Base-by-base conservation (phyloP, 306 rosid genomes). In the Vigna trinervia region DNA sequence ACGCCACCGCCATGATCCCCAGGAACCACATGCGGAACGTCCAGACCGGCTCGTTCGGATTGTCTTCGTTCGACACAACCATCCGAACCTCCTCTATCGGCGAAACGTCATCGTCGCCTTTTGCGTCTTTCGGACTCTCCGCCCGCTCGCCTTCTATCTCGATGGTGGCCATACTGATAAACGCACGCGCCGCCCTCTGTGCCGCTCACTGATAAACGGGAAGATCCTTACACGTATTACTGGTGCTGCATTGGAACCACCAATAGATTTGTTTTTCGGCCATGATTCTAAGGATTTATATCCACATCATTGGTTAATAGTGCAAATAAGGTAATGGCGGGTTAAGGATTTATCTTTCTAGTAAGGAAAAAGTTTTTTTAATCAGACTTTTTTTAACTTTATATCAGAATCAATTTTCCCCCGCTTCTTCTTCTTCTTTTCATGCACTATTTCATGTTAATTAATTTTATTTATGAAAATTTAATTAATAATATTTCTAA, bases 11-110 rank as follows among this genome's bases (percentile, higher is more conserved):
- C 15, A 73, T 0, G 0, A 90, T 20, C 0, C 97, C 96, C 30
- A 93, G 8, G 5, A 82, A 76, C 97, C 97, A 93, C 97, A 87
- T 93, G 1, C 96, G 84, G 57, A 90, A 93, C 2, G 94, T 90
- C 96, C 96, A 90, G 0, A 93, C 85, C 1, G 94, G 96, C 1
- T 78, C 84, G 12, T 75, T 61, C 15, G 79, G 84, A 60, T 93
- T 90, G 41, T 90, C 97, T 0, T 75, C 74, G 78, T 69, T 86
- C 5, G 89, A 20, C 1, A 92, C 97, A 1, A 88, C 86, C 4
- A 85, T 19, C 34, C 90, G 82, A 58, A 92, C 97, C 64, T 88
- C 30, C 47, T 89, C 94, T 2, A 90, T 75, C 1, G 97, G 93
- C 2, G 93, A 87, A 4, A 80, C 58, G 22, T 86, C 89, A 23